Base-by-base conservation (phyloP, 2,329 filamentous ascomycete species). In the Lachnellula arida region DNA sequence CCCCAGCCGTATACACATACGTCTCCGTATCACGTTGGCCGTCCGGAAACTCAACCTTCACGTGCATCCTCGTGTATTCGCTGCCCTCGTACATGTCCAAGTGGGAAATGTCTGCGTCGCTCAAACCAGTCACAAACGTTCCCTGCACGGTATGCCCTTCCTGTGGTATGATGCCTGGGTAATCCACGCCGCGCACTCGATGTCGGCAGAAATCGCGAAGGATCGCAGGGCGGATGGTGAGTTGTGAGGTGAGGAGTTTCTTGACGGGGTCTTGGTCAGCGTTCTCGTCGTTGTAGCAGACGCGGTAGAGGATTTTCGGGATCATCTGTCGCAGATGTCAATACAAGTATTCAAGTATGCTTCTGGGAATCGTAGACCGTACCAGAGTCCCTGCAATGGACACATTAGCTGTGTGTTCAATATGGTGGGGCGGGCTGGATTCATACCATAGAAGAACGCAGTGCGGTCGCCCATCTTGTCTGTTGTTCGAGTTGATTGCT, bases 11-110 rank as follows among this genome's bases (percentile, higher is more conserved):
- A 72, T 81, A 91, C 5, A 91, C 78, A 68, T 92, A 92, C 12
- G 84, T 83, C 51, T 80, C 75, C 2, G 85, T 75, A 14, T 73
- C 69, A 14, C 19, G 17, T 12, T 44, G 5, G 39, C 39, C 17
- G 28, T 43, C 37, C 15, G 76, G 71, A 60, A 76, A 70, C 69
- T 80, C 81, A 6, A 89, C 79, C 25, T 69, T 72, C 25, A 81
- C 76, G 63, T 76, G 65, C 73, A 78, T 54, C 68, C 87, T 78
- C 55, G 76, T 73, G 67, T 96, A 96, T 69, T 94, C 83, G 5
- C 62, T 60, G 0, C 93, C 93, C 70, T 97, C 93, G 67, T 96
- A 97, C 4, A 77, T 72, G 68, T 97, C 91, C 2, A 97, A 78
- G 32, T 87, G 84, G 62, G 76, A 74, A 51, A 97, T 76, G 66